Evolutionary conservation across 345 rosid species (phyloP).

Genomic region (Rubroshorea leprosula): DNA sequence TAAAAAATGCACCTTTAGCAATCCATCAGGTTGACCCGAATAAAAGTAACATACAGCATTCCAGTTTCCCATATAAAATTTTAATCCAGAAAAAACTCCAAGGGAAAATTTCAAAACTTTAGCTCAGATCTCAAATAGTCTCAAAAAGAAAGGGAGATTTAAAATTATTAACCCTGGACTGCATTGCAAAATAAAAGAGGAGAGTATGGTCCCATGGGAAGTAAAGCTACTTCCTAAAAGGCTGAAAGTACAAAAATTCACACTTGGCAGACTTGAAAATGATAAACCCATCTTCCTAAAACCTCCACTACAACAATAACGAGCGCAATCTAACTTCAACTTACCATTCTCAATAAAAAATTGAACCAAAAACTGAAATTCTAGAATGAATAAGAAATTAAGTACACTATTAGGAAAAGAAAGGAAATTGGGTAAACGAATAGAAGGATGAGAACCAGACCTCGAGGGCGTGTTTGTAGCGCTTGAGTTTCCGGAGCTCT

Average conservation of each 20-base stretch:
- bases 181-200: too few species aligned
- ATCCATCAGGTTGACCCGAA: background rate
- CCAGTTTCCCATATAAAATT: background rate
- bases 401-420: background rate
- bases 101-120: too few species aligned
- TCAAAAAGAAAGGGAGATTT: too few species aligned
- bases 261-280: too few species aligned
- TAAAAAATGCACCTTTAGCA: background rate
- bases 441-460: conserved; percentile 17
- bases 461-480: too few species aligned
- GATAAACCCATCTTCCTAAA: background rate
- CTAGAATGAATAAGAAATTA: background rate
- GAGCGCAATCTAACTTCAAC: background rate
- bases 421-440: background rate
- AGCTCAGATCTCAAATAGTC: too few species aligned
- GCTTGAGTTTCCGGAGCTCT: conserved; percentile 81
- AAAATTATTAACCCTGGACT: too few species aligned
- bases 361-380: background rate
- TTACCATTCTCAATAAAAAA: background rate
- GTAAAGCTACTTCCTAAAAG: too few species aligned
- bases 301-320: background rate
- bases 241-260: too few species aligned
- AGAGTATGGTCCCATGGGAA: too few species aligned
- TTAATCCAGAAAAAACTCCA: too few species aligned
- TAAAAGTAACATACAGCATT: background rate